Evolutionary conservation across 2,329 filamentous ascomycete genomes (phyloP).

Genomic region (Nothomitra cinnamomea): DNA sequence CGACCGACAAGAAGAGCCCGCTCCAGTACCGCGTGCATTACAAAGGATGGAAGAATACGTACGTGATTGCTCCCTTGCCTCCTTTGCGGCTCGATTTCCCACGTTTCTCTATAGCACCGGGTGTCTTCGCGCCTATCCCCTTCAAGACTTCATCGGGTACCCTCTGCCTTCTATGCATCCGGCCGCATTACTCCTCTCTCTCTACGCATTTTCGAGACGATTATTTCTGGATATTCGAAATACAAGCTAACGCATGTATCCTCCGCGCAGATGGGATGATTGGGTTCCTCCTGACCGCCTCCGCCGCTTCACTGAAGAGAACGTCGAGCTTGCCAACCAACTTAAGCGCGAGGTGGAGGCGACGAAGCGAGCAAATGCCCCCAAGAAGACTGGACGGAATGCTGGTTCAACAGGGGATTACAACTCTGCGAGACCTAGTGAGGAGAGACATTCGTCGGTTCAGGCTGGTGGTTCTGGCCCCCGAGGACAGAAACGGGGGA

Average conservation of each 20-base stretch:
- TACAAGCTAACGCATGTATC: background rate
- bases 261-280: constrained; percentile 71
- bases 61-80: constrained; percentile 24
- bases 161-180: background rate
- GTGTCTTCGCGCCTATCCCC: background rate
- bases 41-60: constrained; percentile 98
- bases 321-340: constrained; percentile 70
- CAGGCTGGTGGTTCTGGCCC: constrained; percentile 24
- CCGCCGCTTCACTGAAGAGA: constrained; percentile 86
- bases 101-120: background rate
- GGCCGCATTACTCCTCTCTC: background rate
- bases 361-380: constrained; percentile 23
- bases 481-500: constrained; percentile 54
- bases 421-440: constrained; percentile 54
- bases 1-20: constrained; percentile 50
- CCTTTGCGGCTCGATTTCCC: background rate
- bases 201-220: background rate
- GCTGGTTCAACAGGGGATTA: constrained; percentile 34
- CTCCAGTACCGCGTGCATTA: constrained; percentile 92
- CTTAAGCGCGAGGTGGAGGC: constrained; percentile 51
- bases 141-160: background rate
- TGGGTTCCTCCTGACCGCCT: constrained; percentile 92
- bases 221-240: background rate
- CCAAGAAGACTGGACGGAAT: constrained; percentile 30
- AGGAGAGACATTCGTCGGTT: constrained; percentile 51